Evolutionary conservation across 2,329 filamentous ascomycete species (phyloP).

Genomic region (Fonsecaea pedrosoi): DNA sequence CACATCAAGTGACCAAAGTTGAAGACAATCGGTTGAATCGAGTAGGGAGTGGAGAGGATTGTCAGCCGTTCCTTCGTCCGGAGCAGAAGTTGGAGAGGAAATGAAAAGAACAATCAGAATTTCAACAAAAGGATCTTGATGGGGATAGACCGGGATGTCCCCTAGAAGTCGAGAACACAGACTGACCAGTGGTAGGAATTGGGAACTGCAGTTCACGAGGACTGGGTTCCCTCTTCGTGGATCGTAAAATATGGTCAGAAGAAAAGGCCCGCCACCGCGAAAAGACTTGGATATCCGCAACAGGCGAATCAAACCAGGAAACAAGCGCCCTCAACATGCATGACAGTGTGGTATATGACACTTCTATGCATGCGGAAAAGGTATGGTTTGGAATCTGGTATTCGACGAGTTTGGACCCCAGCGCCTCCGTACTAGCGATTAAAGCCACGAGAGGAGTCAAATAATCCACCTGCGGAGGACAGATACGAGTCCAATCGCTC

Average conservation of each 20-base stretch:
- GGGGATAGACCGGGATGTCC: conserved; percentile 13
- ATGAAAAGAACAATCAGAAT: conserved; percentile 19
- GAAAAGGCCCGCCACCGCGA: conserved; percentile 9
- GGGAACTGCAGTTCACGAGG: conserved; percentile 18
- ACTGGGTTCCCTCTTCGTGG: conserved; percentile 11
- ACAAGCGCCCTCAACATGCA: conserved; percentile 25
- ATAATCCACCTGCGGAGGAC: conserved; percentile 19
- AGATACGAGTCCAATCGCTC: conserved; percentile 19
- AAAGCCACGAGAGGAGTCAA: conserved; percentile 22
- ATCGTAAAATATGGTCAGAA: conserved; percentile 16
- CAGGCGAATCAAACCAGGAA: conserved; percentile 24
- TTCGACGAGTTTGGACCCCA: conserved; percentile 22
- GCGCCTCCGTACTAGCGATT: conserved; percentile 20
- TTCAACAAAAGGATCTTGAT: conserved; percentile 14
- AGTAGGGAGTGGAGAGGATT: not conserved
- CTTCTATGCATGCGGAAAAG: conserved; percentile 19
- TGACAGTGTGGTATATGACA: conserved; percentile 21
- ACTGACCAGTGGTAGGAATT: conserved; percentile 10
- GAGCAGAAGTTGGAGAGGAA: conserved; percentile 10
- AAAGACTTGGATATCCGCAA: conserved; percentile 6
- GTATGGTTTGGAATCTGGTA: conserved; percentile 25
- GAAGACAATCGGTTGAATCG: not conserved
- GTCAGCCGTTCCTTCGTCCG: conserved; percentile 2
- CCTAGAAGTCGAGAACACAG: conserved; percentile 7
- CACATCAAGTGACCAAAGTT: conserved; percentile 1